phyloP scores from a whole-genome alignment of 352 stramenopile species.

The Pythium rhizo-oryzae region DNA sequence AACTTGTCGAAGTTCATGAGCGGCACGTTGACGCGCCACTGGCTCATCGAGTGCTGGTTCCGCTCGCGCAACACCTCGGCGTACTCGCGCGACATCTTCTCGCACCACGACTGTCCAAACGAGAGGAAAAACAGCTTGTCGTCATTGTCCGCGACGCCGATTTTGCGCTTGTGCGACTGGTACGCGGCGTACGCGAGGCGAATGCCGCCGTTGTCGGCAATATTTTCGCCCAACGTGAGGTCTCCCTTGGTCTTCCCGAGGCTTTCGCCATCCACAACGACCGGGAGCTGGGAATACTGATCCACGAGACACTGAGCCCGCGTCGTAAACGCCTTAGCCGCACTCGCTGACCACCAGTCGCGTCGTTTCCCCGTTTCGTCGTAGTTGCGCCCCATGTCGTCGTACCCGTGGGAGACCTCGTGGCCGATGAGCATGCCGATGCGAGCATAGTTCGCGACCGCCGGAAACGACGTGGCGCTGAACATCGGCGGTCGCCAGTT shows the following conservation, averaged over 20 bases:
- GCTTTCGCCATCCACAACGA: slow-evolving; percentile 35
- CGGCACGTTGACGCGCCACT: slow-evolving; percentile 60
- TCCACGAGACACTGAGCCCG: slow-evolving; percentile 56
- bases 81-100: no score
- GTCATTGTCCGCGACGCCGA: background rate
- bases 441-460: no score
- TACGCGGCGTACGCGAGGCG: slow-evolving; percentile 59
- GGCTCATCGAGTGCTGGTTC: slow-evolving; percentile 45
- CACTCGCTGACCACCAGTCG: slow-evolving; percentile 89
- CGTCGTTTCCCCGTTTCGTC: slow-evolving; percentile 85
- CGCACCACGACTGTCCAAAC: background rate
- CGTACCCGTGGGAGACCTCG: slow-evolving; percentile 19
- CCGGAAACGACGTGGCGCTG: no score
- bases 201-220: slow-evolving; percentile 72
- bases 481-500: no score
- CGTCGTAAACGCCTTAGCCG: slow-evolving; percentile 66
- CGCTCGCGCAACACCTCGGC: slow-evolving; percentile 31
- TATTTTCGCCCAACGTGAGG: slow-evolving; percentile 69
- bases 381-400: slow-evolving; percentile 89
- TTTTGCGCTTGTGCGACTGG: slow-evolving; percentile 18
- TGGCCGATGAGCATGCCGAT: no score
- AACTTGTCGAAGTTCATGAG: slow-evolving; percentile 66
- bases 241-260: slow-evolving; percentile 56
- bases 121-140: slow-evolving; percentile 7
- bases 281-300: slow-evolving; percentile 40